Evolutionary conservation across 371 early-diverging fungal species (phyloP).

Genomic region (Actinomucor elegans): DNA sequence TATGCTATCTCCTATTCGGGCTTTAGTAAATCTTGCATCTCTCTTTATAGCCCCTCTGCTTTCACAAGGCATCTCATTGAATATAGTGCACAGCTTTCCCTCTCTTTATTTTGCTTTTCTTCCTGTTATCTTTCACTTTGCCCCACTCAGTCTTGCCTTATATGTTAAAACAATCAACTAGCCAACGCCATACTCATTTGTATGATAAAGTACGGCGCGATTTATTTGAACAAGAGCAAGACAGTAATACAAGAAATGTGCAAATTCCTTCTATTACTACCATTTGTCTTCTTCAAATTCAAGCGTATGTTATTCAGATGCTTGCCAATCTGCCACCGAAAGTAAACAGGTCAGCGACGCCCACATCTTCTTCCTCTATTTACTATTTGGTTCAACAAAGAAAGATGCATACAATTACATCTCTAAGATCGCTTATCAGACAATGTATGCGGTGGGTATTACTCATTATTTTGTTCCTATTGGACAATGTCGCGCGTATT

Average conservation of each 20-base stretch:
- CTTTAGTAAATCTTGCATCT: too few relatives aligned
- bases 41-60: too few relatives aligned
- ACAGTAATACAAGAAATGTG: background rate
- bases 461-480: constrained; percentile 18
- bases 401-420: background rate
- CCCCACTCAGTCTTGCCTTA: background rate
- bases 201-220: constrained; percentile 18
- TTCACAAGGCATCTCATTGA: too few relatives aligned
- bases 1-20: too few relatives aligned
- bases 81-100: background rate
- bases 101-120: background rate
- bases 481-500: constrained; percentile 33
- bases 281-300: constrained; percentile 33
- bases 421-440: background rate
- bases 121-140: background rate
- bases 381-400: background rate
- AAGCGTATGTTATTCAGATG: constrained; percentile 32
- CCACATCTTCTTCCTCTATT: background rate
- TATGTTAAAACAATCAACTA: constrained; percentile 11
- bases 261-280: constrained; percentile 34
- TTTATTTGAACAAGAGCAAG: constrained; percentile 4
- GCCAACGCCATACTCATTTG: background rate
- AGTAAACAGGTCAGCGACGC: background rate
- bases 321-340: constrained; percentile 21
- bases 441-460: constrained; percentile 30